Evolutionary conservation across 176 grass and related monocot species (phyloP).

Genomic region (Dactylis glomerata): DNA sequence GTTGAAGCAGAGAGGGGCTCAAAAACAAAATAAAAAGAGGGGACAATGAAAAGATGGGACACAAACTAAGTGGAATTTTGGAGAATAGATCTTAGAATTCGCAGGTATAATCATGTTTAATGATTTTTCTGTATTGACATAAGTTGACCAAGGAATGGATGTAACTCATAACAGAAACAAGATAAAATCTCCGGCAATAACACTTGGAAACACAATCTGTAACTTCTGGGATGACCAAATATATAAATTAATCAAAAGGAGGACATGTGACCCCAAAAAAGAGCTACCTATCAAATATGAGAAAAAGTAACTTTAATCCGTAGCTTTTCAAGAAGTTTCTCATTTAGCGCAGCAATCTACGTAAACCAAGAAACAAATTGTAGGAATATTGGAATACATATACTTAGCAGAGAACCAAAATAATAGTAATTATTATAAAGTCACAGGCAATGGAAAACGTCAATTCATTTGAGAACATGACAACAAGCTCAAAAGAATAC

Average conservation of each 20-base stretch:
- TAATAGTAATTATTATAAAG: background rate
- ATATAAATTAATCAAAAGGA: background rate
- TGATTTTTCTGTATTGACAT: background rate
- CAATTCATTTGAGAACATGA: background rate
- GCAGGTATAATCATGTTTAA: background rate
- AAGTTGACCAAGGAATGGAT: background rate
- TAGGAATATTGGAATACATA: background rate
- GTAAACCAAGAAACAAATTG: background rate
- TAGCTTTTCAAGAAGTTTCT: conserved; percentile 36
- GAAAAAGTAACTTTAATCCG: conserved; percentile 39
- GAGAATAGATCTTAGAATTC: background rate
- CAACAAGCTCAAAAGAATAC: background rate
- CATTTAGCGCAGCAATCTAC: conserved; percentile 10
- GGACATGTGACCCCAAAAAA: background rate
- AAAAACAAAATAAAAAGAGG: background rate
- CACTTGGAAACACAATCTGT: background rate
- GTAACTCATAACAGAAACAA: background rate
- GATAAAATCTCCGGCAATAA: background rate
- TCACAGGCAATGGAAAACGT: background rate
- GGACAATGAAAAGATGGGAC: background rate
- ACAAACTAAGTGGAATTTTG: background rate
- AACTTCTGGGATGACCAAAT: background rate
- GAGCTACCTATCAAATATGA: conserved; percentile 40
- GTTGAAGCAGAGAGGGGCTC: background rate
- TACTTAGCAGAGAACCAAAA: background rate